phyloP scores from a whole-genome alignment of 495 filamentous ascomycete genomes.

The Amorphotheca resinae region DNA sequence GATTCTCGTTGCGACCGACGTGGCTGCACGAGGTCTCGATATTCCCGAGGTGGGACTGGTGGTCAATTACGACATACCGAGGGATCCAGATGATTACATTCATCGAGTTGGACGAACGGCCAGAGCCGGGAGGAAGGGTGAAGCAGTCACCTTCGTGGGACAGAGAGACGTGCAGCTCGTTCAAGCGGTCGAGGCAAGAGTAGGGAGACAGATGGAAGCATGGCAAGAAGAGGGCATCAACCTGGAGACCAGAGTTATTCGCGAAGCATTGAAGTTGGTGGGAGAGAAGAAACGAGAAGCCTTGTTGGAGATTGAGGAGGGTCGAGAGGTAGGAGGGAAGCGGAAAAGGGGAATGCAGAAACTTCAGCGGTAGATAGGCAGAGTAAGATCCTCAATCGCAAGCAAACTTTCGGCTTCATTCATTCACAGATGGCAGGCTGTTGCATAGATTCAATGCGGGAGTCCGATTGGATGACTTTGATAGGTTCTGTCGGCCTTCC shows the following conservation, averaged over 20 bases:
- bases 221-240: conserved; percentile 84
- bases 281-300: conserved; percentile 88
- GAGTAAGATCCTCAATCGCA: too few species aligned
- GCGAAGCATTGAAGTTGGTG: conserved; percentile 75
- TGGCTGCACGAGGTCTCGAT: conserved; percentile 90
- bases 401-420: too few species aligned
- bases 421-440: too few species aligned
- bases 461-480: too few species aligned
- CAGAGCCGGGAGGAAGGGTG: conserved; percentile 70
- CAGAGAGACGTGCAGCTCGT: conserved; percentile 84
- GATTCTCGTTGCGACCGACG: conserved; percentile 88
- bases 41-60: conserved; percentile 86
- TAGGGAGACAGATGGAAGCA: conserved; percentile 66
- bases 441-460: too few species aligned
- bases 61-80: conserved; percentile 88
- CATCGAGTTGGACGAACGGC: conserved; percentile 94
- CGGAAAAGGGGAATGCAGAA: conserved; percentile 44
- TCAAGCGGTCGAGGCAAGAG: conserved; percentile 72
- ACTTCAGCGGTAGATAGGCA: too few species aligned
- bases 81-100: conserved; percentile 94
- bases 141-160: conserved; percentile 78
- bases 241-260: conserved; percentile 71
- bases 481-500: too few species aligned
- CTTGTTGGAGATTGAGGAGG: conserved; percentile 79
- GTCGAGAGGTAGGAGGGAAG: conserved; percentile 71